phyloP scores from a whole-genome alignment of 257 asterid genomes.

The Solanum lycopersicoides region DNA sequence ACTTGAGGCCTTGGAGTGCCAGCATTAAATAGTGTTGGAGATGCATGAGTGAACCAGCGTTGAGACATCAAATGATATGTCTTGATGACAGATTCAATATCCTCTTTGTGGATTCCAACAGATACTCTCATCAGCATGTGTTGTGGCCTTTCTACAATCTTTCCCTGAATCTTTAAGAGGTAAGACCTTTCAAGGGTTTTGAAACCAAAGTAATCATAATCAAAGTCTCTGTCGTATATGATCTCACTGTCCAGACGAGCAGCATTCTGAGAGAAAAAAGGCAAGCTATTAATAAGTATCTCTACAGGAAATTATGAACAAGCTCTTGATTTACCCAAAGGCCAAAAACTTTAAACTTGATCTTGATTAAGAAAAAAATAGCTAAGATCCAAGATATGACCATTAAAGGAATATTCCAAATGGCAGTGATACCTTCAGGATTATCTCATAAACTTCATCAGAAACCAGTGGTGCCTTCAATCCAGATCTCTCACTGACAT shows the following conservation, averaged over 20 bases:
- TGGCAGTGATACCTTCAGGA: constrained; percentile 53
- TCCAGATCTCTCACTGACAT: constrained; percentile 81
- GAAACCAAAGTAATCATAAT: constrained; percentile 90
- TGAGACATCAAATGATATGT: constrained; percentile 94
- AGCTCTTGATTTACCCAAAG: neutral
- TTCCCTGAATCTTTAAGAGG: constrained; percentile 67
- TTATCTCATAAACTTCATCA: constrained; percentile 75
- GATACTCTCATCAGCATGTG: constrained; percentile 98
- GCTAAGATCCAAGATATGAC: neutral
- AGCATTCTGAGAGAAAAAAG: constrained; percentile 49
- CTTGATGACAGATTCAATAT: constrained; percentile 60
- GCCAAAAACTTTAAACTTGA: neutral
- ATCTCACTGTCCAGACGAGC: constrained; percentile 86
- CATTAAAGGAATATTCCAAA: neutral
- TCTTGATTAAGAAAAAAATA: neutral
- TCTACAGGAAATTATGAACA: neutral
- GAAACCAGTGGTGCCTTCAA: constrained; percentile 73
- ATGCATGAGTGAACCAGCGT: constrained; percentile 95
- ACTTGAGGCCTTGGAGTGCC: constrained; percentile 99
- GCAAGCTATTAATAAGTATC: neutral
- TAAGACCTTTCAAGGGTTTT: constrained; percentile 93
- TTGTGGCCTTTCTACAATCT: constrained; percentile 94
- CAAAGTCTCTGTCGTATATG: constrained; percentile 89
- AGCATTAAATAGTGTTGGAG: constrained; percentile 93
- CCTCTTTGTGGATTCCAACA: constrained; percentile 87